These are phyloP conservation scores for Paulownia fortunei DNA, from an alignment of 257 asterid genomes.

Conservation along the genomic window DNA sequence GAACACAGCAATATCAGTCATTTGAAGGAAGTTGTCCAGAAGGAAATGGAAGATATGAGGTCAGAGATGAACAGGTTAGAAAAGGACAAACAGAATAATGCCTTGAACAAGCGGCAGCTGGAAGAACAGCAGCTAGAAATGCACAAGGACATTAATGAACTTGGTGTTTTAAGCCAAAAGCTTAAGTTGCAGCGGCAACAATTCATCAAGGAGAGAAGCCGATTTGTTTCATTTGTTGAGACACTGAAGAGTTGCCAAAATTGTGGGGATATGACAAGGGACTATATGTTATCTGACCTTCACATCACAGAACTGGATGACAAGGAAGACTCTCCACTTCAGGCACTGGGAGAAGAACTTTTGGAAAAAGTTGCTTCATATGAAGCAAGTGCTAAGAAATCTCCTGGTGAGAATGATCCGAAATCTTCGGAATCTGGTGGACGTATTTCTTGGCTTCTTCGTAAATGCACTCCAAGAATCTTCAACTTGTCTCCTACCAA, in stretches of 20 bases:
- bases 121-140: slow-evolving; percentile 73
- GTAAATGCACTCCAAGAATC: slow-evolving; percentile 73
- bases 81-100: slow-evolving; percentile 62
- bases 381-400: slow-evolving; percentile 39
- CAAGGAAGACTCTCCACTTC: slow-evolving; percentile 49
- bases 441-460: slow-evolving; percentile 68
- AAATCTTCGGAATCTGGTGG: slow-evolving; percentile 64
- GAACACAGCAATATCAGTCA: slow-evolving; percentile 43
- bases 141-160: slow-evolving; percentile 79
- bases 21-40: slow-evolving; percentile 54
- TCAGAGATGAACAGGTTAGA: slow-evolving; percentile 55
- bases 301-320: slow-evolving; percentile 48
- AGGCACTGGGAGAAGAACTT: slow-evolving; percentile 57
- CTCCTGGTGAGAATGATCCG: slow-evolving; percentile 47
- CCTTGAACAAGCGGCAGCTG: slow-evolving; percentile 56
- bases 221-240: slow-evolving; percentile 59
- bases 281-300: slow-evolving; percentile 56
- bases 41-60: slow-evolving; percentile 51
- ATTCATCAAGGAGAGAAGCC: slow-evolving; percentile 61
- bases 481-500: slow-evolving; percentile 56
- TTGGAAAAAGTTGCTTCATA: slow-evolving; percentile 65
- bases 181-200: slow-evolving; percentile 66
- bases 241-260: slow-evolving; percentile 58
- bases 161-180: slow-evolving; percentile 64
- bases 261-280: slow-evolving; percentile 62